phyloP scores from a whole-genome alignment of 805 yeast species.

The Cyberlindnera bimundalis region DNA sequence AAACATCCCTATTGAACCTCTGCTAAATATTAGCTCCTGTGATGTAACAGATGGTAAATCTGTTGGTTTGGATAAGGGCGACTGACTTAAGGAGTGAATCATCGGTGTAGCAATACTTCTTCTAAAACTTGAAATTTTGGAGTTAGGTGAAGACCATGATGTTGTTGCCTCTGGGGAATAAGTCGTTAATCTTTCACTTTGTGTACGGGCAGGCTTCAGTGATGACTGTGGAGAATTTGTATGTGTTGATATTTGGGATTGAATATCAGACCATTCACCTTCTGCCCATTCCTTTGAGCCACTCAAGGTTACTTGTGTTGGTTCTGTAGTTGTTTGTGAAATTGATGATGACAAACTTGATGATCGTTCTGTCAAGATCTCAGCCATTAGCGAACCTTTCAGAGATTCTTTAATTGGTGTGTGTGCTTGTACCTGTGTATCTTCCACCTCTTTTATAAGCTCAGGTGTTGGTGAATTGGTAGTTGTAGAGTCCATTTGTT shows the following conservation, averaged over 20 bases:
- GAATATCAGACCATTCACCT: constrained; percentile 14
- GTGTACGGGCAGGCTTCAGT: not conserved
- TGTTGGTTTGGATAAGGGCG: constrained; percentile 22
- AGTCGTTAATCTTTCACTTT: constrained; percentile 2
- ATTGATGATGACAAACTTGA: not conserved
- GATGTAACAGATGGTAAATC: constrained; percentile 10
- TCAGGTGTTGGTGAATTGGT: not conserved
- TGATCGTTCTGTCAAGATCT: not conserved
- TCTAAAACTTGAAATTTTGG: constrained; percentile 28
- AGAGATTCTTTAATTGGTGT: too few species aligned
- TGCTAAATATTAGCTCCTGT: not conserved
- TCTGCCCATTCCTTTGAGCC: constrained; percentile 10
- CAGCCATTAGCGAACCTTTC: not conserved
- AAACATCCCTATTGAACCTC: constrained; percentile 5
- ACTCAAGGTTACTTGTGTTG: not conserved
- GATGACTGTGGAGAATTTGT: constrained; percentile 6
- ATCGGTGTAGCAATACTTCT: constrained; percentile 17
- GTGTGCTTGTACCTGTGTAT: not conserved
- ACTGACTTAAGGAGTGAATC: constrained; percentile 20
- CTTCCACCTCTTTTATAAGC: not conserved
- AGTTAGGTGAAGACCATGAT: constrained; percentile 26
- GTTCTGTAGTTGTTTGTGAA: not conserved
- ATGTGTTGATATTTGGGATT: constrained; percentile 8
- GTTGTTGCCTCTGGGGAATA: constrained; percentile 11
- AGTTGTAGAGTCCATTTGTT: not conserved